Evolutionary conservation across 1,139 yeast genomes (phyloP).

Genomic region (Diutina catenulata): DNA sequence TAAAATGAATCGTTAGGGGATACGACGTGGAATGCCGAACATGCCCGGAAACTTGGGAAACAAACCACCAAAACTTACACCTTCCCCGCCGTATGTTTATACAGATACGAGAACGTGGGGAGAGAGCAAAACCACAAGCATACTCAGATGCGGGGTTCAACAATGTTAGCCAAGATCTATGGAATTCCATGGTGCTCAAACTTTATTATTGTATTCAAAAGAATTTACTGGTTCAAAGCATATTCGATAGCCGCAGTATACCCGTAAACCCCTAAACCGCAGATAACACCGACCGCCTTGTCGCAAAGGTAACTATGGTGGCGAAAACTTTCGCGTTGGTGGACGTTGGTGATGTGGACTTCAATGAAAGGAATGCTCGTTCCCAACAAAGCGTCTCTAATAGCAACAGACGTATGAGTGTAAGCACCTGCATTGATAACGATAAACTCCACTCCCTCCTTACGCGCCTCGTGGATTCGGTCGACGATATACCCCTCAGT

Average conservation of each 20-base stretch:
- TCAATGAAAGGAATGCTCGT: constrained; percentile 38
- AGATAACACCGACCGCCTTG: constrained; percentile 35
- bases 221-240: constrained; percentile 24
- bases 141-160: too few species aligned
- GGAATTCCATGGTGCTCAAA: too few species aligned
- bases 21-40: too few species aligned
- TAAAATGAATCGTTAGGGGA: background rate
- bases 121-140: too few species aligned
- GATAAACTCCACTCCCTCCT: constrained; percentile 27
- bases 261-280: constrained; percentile 38
- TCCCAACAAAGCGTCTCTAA: constrained; percentile 36
- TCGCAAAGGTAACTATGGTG: constrained; percentile 37
- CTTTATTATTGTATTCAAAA: too few species aligned
- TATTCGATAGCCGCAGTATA: constrained; percentile 37
- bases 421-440: constrained; percentile 41
- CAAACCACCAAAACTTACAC: too few species aligned
- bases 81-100: too few species aligned
- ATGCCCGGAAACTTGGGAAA: too few species aligned
- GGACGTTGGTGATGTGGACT: constrained; percentile 38
- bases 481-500: constrained; percentile 38
- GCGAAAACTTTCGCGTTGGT: constrained; percentile 38
- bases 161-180: too few species aligned
- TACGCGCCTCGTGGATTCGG: constrained; percentile 32
- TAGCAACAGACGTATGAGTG: constrained; percentile 39
- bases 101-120: too few species aligned